These are phyloP conservation scores for Usnea hakonensis DNA, from an alignment of 495 filamentous ascomycete species.

Conservation along the genomic window DNA sequence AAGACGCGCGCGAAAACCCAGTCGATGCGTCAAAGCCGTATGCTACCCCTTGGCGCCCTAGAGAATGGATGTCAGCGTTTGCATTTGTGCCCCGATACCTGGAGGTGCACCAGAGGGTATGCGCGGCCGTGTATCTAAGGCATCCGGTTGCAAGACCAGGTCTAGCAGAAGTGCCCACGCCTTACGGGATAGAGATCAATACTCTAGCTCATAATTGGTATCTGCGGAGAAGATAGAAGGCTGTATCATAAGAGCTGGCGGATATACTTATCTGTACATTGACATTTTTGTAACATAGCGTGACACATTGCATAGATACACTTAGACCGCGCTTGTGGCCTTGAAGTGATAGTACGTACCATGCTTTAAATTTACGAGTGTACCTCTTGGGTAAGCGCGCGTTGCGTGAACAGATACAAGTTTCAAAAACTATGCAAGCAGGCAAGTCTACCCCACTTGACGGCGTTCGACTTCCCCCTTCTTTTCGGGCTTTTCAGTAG, in stretches of 20 bases:
- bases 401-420: neutral
- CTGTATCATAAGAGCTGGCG: neutral
- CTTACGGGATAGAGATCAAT: conserved; percentile 54
- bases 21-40: conserved; percentile 75
- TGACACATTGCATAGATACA: neutral
- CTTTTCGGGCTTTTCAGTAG: conserved; percentile 1
- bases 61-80: conserved; percentile 80
- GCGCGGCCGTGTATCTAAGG: conserved; percentile 87
- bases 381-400: neutral
- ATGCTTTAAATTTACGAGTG: neutral
- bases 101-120: conserved; percentile 95
- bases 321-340: neutral
- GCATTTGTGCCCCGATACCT: conserved; percentile 92
- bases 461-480: neutral
- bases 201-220: conserved; percentile 92
- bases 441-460: neutral
- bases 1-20: conserved; percentile 60
- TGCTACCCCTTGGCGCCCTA: conserved; percentile 81
- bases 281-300: neutral
- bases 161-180: conserved; percentile 81
- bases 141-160: conserved; percentile 91
- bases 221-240: conserved; percentile 65
- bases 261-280: neutral
- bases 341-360: neutral
- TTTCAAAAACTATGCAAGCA: neutral